phyloP scores from a whole-genome alignment of 2,329 filamentous ascomycete species.

The Westerdykella sp. region DNA sequence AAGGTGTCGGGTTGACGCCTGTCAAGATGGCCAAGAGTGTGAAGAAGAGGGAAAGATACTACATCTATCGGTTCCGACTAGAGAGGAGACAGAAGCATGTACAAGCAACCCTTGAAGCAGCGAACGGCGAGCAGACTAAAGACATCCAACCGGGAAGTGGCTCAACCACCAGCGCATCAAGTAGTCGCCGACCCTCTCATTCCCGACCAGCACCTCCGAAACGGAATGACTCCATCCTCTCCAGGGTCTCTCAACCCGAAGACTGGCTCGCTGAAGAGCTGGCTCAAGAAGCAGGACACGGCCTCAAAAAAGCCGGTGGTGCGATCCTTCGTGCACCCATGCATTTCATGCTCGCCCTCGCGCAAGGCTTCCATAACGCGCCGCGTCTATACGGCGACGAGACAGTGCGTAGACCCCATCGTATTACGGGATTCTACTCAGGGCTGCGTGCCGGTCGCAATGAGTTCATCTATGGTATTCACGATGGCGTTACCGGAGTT shows the following conservation, averaged over 20 bases:
- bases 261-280: conserved; percentile 32
- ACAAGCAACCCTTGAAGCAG: conserved; percentile 15
- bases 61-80: conserved; percentile 18
- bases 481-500: conserved; percentile 59
- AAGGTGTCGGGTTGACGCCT: conserved; percentile 60
- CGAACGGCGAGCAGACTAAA: conserved; percentile 9
- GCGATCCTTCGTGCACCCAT: conserved; percentile 55
- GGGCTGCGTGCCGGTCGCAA: conserved; percentile 54
- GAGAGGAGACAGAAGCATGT: conserved; percentile 26
- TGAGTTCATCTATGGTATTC: conserved; percentile 59
- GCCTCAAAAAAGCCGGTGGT: conserved; percentile 46
- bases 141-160: conserved; percentile 12
- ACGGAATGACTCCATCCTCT: conserved; percentile 22
- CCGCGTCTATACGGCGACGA: conserved; percentile 64
- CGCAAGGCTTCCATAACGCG: conserved; percentile 66
- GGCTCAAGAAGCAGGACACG: conserved; percentile 47
- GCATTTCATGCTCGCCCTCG: conserved; percentile 55
- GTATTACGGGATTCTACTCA: conserved; percentile 60
- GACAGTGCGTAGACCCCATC: conserved; percentile 57
- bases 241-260: conserved; percentile 27
- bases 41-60: conserved; percentile 49
- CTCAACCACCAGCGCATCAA: conserved; percentile 7
- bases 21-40: conserved; percentile 54
- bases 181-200: too few species aligned
- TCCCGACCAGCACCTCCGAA: conserved; percentile 9